phyloP scores from a whole-genome alignment of 257 asterid species.

The Thymus mandschuricus region DNA sequence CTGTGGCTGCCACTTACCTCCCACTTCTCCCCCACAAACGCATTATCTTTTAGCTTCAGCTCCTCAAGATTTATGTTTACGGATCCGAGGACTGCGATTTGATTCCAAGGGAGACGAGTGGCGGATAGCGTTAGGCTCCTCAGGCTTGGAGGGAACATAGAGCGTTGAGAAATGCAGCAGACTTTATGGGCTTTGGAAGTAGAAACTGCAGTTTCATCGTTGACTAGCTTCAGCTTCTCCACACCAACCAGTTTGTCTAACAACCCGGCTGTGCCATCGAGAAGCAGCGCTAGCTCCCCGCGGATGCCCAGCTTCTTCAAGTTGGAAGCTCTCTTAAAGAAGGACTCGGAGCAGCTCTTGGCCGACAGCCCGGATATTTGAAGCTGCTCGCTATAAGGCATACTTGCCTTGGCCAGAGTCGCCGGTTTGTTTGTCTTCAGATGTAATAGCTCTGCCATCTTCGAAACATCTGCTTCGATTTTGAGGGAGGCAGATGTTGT shows the following conservation, averaged over 20 bases:
- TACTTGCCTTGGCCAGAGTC: constrained; percentile 29
- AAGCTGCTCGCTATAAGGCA: constrained; percentile 34
- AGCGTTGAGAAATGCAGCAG: constrained; percentile 30
- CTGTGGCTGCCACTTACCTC: background rate
- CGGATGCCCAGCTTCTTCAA: constrained; percentile 55
- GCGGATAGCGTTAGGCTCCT: constrained; percentile 36
- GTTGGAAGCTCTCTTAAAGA: constrained; percentile 42
- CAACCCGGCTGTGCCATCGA: constrained; percentile 35
- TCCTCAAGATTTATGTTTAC: constrained; percentile 32
- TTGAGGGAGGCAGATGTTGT: constrained; percentile 38
- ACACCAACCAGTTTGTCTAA: constrained; percentile 38
- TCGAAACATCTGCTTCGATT: constrained; percentile 50
- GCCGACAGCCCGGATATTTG: constrained; percentile 55
- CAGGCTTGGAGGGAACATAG: constrained; percentile 40
- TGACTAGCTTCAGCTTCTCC: constrained; percentile 52
- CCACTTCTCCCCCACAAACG: constrained; percentile 41
- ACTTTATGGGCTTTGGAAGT: constrained; percentile 20
- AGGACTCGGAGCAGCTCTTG: constrained; percentile 44
- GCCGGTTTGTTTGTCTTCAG: constrained; percentile 50
- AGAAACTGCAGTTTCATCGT: constrained; percentile 33
- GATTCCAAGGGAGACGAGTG: constrained; percentile 38
- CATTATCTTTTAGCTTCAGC: constrained; percentile 38
- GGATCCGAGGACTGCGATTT: constrained; percentile 36
- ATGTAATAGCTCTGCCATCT: constrained; percentile 46
- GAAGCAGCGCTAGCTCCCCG: constrained; percentile 40